Evolutionary conservation across 495 filamentous ascomycete genomes (phyloP), one percentile per base, ranked within the genome.

Genomic region (Tuber borchii): DNA sequence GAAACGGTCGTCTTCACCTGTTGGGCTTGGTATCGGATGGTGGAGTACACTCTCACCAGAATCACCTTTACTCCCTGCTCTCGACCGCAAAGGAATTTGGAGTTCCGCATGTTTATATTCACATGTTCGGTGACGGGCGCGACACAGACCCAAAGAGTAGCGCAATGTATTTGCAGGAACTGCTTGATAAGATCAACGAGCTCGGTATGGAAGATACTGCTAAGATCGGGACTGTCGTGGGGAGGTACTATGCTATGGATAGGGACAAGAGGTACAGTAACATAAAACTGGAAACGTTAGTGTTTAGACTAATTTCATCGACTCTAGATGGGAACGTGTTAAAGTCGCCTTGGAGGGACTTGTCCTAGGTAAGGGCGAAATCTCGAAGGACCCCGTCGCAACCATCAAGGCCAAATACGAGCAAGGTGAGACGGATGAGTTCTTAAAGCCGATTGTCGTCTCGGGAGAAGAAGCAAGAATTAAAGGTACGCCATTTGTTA

Each of bases 171-270:
- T 90, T 99, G 92, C 85, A 97, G 84, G 88, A 93, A 81, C 87
- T 98, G 19, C 85, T 97, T 69, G 88, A 90, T 42, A 90, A 89
- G 77, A 90, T 88, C 69, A 90, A 93, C 84, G 93, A 97, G 84
- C 88, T 97, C 79, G 95, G 93, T 42, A 84, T 91, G 78, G 95
- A 95, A 81, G 86, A 95, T 83, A 76, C 71, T 39, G 79, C 70
- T 12, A 81, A 81, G 31, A 88, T 98, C 78, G 94, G 92, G n/a
- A 97, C 95, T 34, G 89, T 97, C 43, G 95, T 98, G 51, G 95
- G 95, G 72, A 89, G 95, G 77, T 99, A 97, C 89, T 99, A 93
- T 84, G 93, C 93, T 83, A 99, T 99, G 95, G 95, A 99, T 87
- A 94, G 95, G 81, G 95, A 99, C 85, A 99, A 98, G 92, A 79